A percentile compares a stretch with the other conserved stretches of the same genome.
These are phyloP conservation scores for Teratosphaeria destructans DNA, from an alignment of 2,329 filamentous ascomycete genomes.

Conservation along the genomic window DNA sequence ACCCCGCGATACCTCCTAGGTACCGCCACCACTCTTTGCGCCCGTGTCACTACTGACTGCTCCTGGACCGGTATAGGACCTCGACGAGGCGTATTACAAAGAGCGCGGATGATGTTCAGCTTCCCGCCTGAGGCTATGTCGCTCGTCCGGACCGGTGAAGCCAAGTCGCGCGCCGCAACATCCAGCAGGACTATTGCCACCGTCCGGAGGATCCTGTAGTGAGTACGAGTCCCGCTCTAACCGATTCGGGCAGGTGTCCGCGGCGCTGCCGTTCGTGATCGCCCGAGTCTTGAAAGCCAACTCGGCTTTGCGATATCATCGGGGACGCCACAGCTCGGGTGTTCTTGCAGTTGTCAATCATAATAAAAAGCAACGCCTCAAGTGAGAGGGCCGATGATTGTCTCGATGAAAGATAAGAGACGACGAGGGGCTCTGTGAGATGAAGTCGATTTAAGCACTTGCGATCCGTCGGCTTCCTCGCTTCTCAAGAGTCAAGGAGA, in stretches of 20 bases:
- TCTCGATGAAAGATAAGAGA: neutral
- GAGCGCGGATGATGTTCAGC: too few relatives aligned
- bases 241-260: neutral
- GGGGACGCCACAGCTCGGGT: neutral
- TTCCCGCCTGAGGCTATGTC: neutral
- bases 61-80: neutral
- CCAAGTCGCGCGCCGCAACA: neutral
- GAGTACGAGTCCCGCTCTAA: neutral
- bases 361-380: neutral
- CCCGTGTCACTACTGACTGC: neutral
- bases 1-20: too few relatives aligned
- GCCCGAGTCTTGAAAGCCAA: neutral
- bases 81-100: neutral
- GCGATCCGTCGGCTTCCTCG: neutral
- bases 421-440: neutral
- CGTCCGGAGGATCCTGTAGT: neutral
- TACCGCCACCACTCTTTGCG: neutral
- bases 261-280: neutral
- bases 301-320: neutral
- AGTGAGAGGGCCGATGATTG: neutral
- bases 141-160: neutral
- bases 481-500: neutral
- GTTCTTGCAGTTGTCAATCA: neutral
- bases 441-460: neutral
- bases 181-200: neutral